phyloP scores from a whole-genome alignment of 805 yeast genomes.

The Nakazawaea ambrosiae region DNA sequence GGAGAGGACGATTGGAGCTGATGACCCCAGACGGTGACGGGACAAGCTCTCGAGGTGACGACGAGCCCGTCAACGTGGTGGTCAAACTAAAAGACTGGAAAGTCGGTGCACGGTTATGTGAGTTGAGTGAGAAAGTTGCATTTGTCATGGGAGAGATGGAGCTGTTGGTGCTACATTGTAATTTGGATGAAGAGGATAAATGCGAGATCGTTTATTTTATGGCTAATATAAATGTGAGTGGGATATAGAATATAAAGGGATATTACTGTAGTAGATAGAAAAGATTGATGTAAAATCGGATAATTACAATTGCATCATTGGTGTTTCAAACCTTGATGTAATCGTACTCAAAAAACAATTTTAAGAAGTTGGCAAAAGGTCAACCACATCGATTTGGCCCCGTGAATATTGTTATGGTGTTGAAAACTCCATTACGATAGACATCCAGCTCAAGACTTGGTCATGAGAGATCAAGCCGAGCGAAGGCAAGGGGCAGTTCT shows the following conservation, averaged over 20 bases:
- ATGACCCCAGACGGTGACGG: constrained; percentile 21
- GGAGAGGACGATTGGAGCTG: constrained; percentile 50
- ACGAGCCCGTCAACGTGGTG: constrained; percentile 35
- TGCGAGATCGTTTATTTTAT: constrained; percentile 63
- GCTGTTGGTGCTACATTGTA: constrained; percentile 60
- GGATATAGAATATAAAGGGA: no score
- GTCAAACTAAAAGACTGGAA: constrained; percentile 64
- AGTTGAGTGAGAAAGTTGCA: constrained; percentile 53
- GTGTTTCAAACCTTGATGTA: constrained; percentile 26
- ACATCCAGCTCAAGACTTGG: constrained; percentile 59
- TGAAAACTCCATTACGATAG: constrained; percentile 17
- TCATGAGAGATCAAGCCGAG: constrained; percentile 36
- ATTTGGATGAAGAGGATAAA: constrained; percentile 54
- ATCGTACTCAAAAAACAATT: constrained; percentile 57
- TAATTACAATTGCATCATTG: constrained; percentile 33
- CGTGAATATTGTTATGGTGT: no score
- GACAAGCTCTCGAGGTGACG: constrained; percentile 12
- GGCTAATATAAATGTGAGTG: constrained; percentile 28
- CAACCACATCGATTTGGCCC: constrained; percentile 46
- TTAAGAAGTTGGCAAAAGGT: no score
- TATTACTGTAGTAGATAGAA: background rate
- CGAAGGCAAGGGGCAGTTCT: constrained; percentile 58
- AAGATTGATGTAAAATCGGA: constrained; percentile 27
- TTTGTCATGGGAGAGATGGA: constrained; percentile 50
- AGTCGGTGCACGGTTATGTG: constrained; percentile 53